These are phyloP conservation scores for Angomonas desouzai DNA, from an alignment of 208 protist genomes.

Conservation along the genomic window DNA sequence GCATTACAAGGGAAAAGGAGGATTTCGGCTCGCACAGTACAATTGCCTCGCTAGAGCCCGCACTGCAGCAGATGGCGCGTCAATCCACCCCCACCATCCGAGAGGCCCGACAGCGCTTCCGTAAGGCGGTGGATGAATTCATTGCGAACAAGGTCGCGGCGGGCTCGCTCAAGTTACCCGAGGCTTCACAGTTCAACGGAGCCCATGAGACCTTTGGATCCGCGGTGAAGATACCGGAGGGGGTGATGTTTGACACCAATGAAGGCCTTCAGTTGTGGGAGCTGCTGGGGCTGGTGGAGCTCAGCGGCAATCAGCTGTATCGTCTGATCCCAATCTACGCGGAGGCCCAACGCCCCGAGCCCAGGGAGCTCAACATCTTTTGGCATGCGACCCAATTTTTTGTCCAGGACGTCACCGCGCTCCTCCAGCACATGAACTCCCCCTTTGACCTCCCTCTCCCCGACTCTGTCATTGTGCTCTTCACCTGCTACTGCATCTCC, in stretches of 20 bases:
- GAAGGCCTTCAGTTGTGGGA: conserved; percentile 17
- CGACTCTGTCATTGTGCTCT: conserved; percentile 25
- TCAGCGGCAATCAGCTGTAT: conserved; percentile 8
- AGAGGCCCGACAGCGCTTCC: conserved; percentile 11
- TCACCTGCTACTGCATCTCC: conserved; percentile 45
- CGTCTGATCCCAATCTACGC: conserved; percentile 36
- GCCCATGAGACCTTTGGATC: neutral
- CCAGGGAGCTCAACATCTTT: conserved; percentile 40
- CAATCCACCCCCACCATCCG: conserved; percentile 18
- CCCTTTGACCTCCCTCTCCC: conserved; percentile 27
- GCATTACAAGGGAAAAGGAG: conserved; percentile 35
- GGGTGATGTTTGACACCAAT: conserved; percentile 14
- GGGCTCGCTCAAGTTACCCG: neutral
- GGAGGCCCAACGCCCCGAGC: conserved; percentile 31
- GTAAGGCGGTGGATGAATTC: conserved; percentile 9
- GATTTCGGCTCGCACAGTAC: neutral
- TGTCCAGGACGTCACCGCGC: conserved; percentile 37
- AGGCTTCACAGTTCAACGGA: neutral
- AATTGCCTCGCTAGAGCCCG: conserved; percentile 25
- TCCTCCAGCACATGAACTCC: conserved; percentile 25
- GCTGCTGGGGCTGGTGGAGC: conserved; percentile 14
- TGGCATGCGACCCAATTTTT: conserved; percentile 53
- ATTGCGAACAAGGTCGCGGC: neutral
- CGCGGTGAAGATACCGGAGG: conserved; percentile 6
- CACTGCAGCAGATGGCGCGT: conserved; percentile 27